Evolutionary conservation across 2,329 filamentous ascomycete species (phyloP).

Genomic region (Diaporthe helianthi): DNA sequence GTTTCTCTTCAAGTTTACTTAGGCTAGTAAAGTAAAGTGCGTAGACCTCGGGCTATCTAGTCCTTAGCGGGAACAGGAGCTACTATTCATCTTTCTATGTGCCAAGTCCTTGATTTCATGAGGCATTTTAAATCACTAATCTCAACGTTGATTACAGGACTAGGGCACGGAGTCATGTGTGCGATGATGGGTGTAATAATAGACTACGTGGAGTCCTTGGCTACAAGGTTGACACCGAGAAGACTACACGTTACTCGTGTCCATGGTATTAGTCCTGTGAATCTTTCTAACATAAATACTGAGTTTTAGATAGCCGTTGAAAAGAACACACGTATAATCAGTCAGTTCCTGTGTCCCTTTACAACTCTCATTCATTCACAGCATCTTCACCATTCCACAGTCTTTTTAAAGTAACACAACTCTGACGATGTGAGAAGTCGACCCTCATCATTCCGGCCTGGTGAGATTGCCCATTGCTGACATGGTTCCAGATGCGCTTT

Average conservation of each 20-base stretch:
- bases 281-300: not conserved
- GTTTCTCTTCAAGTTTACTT: too few species aligned
- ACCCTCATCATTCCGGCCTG: not conserved
- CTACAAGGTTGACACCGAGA: not conserved
- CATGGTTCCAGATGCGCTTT: not conserved
- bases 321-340: too few species aligned
- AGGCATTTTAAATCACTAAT: too few species aligned
- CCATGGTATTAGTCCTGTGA: not conserved
- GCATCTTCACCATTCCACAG: not conserved
- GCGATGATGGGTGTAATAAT: not conserved
- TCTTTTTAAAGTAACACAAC: not conserved
- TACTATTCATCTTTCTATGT: too few species aligned
- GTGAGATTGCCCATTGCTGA: not conserved
- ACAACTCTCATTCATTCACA: not conserved
- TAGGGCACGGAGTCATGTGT: not conserved
- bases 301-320: too few species aligned
- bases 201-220: not conserved
- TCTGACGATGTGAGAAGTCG: not conserved
- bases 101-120: too few species aligned
- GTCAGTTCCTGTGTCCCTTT: too few species aligned
- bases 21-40: too few species aligned
- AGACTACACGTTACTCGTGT: not conserved
- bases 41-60: too few species aligned
- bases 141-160: too few species aligned
- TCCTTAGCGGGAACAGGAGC: too few species aligned